These are phyloP conservation scores for Apostasia ramifera DNA, from an alignment of 106 monocot species.

Conservation along the genomic window DNA sequence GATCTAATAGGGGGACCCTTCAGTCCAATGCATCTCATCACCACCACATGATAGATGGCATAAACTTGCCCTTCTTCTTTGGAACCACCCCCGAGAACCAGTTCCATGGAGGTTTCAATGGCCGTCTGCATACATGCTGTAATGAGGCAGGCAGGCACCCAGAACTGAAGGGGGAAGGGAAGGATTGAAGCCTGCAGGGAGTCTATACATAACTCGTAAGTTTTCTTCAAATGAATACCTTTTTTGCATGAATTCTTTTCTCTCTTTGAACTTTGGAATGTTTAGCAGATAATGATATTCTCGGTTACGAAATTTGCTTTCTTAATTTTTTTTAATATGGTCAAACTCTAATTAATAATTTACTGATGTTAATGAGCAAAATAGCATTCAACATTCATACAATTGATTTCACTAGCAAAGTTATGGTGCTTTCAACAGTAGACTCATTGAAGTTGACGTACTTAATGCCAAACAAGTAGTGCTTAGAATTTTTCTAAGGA, in stretches of 20 bases:
- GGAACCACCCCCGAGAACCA: constrained; percentile 34
- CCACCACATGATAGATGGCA: constrained; percentile 48
- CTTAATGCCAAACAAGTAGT: too few species aligned
- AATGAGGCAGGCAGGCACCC: constrained; percentile 42
- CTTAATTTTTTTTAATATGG: too few species aligned
- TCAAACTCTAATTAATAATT: too few species aligned
- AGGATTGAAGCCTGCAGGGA: constrained; percentile 26
- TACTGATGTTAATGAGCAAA: too few species aligned
- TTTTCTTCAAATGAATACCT: not conserved
- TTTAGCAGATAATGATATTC: too few species aligned
- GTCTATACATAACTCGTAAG: not conserved
- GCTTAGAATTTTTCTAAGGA: too few species aligned
- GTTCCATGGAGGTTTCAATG: constrained; percentile 45
- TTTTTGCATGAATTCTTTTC: not conserved
- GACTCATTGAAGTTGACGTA: too few species aligned
- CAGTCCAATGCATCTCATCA: constrained; percentile 95
- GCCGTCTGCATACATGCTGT: constrained; percentile 58
- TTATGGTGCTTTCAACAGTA: too few species aligned
- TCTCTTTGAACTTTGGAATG: too few species aligned
- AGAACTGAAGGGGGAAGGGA: constrained; percentile 84
- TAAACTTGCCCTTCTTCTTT: constrained; percentile 71
- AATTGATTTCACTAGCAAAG: too few species aligned
- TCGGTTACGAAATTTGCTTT: too few species aligned
- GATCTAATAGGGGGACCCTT: constrained; percentile 99
- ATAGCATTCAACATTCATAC: too few species aligned